Percentiles rank a stretch among this genome's conserved stretches.
Evolutionary conservation across 2,329 filamentous ascomycete genomes (phyloP).

Genomic region (Pseudogymnoascus sp.): DNA sequence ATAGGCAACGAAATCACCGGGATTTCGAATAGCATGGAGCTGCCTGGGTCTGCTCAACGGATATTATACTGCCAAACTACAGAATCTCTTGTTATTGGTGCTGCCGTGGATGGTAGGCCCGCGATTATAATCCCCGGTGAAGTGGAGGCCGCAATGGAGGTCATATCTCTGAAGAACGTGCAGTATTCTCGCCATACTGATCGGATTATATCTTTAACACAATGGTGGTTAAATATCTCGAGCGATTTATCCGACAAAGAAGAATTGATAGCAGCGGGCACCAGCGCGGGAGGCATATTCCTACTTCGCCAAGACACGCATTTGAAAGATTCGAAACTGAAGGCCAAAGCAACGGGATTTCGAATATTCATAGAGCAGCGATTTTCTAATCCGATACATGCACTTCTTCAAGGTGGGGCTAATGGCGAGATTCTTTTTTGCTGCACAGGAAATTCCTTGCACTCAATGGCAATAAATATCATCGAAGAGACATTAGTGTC

Average conservation of each 20-base stretch:
- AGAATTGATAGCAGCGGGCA: background rate
- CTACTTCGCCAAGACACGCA: slow-evolving; percentile 1
- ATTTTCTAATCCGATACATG: background rate
- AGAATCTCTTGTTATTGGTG: slow-evolving; percentile 45
- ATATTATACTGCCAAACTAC: slow-evolving; percentile 48
- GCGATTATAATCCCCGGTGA: slow-evolving; percentile 45
- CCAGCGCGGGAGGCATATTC: background rate
- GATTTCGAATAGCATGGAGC: background rate
- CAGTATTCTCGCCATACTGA: background rate
- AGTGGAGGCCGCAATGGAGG: background rate
- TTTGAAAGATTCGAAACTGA: background rate
- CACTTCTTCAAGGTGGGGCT: background rate
- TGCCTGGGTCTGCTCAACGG: slow-evolving; percentile 20
- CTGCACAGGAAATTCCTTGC: slow-evolving; percentile 44
- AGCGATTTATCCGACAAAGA: background rate
- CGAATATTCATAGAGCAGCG: background rate
- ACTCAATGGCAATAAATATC: slow-evolving; percentile 48
- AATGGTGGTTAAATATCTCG: background rate
- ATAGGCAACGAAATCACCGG: background rate
- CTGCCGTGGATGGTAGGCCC: slow-evolving; percentile 35
- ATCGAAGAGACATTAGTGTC: slow-evolving; percentile 43
- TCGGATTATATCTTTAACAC: background rate
- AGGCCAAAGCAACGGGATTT: background rate
- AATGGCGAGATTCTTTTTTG: slow-evolving; percentile 37
- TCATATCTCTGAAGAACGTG: background rate